Conservation (phyloP, 495 filamentous ascomycete species). For the Penicillium macrosclerotiorum region DNA sequence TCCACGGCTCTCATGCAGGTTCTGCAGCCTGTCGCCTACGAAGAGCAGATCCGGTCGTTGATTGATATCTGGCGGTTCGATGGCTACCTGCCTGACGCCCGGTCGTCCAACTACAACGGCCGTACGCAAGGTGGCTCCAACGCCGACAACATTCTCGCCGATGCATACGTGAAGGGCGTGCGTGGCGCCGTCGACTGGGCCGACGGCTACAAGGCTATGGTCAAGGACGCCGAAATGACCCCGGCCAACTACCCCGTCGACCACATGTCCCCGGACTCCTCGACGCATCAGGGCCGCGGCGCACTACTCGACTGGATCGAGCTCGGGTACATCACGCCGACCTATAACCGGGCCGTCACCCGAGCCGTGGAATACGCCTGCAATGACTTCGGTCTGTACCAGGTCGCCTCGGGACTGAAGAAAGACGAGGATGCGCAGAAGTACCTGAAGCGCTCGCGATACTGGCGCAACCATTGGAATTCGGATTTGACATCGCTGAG, state of each 20-base stretch:
- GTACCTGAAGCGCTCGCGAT: constrained; percentile 62
- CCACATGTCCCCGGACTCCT: constrained; percentile 56
- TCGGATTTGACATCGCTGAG: constrained; percentile 48
- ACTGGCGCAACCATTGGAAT: constrained; percentile 77
- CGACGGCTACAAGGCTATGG: constrained; percentile 67
- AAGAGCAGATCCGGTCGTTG: constrained; percentile 64
- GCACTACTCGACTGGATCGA: constrained; percentile 68
- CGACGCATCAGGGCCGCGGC: constrained; percentile 68
- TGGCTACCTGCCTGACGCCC: constrained; percentile 62
- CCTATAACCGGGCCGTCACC: constrained; percentile 59
- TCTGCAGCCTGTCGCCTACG: constrained; percentile 60
- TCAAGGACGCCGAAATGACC: constrained; percentile 64
- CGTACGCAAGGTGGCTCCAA: constrained; percentile 71
- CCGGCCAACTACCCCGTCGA: constrained; percentile 65
- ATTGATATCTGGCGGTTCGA: constrained; percentile 71
- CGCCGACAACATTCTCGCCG: constrained; percentile 70
- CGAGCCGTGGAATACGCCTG: constrained; percentile 66
- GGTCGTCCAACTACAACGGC: constrained; percentile 72
- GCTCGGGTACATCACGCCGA: constrained; percentile 63
- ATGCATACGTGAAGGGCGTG: constrained; percentile 73
- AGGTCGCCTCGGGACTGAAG: constrained; percentile 51
- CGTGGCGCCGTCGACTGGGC: constrained; percentile 63
- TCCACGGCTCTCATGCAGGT: constrained; percentile 63
- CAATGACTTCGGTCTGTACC: constrained; percentile 65
- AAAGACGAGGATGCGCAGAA: constrained; percentile 51